Evolutionary conservation across 1,139 yeast genomes (phyloP), one percentile per base, ranked within the genome.

Genomic region (Saccharomyces uvarum): DNA sequence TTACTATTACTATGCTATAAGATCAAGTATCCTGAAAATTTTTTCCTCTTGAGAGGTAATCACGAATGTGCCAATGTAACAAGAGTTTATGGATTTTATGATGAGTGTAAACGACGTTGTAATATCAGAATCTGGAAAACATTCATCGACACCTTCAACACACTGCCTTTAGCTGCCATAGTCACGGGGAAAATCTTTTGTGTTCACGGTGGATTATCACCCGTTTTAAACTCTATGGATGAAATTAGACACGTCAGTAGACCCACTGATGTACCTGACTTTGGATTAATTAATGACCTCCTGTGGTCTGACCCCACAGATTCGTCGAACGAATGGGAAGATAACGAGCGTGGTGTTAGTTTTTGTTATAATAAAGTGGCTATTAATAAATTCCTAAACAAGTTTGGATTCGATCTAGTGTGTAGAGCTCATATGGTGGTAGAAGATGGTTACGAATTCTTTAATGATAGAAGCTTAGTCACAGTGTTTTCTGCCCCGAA

Each of bases 341-440:
- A 90, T 72, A 89, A 89, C 68, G 97, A 90, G 72, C 78, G 97
- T 57, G 97, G 97, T 9, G 97, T 89, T 4, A 84, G 91, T 4
- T 90, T 88, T 70, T 91, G 95, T 71, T 90, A 88, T 70, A 86
- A 88, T 61, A 86, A 84, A 71, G 87, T 86, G 49, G 96, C 96
- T 24, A 88, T 90, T 60, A 87, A 88, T 72, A 88, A 89, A 71
- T 90, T 90, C 66, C 73, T 90, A 51, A 77, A 83, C 57, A 83
- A 86, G 64, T 89, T 89, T 69, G 91, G 89, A 42, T 88, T 90
- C 70, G 97, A 89, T 71, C 77, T 90, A 60, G 96, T 90, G 33
- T 90, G 96, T 68, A 79, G 97, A 60, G 97, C 97, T 14, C 97
- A 89, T 73, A 89, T 89, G 96, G 97, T 89, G 60, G 97, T 90